These are phyloP conservation scores for Ceratocystis eucalypticola DNA, from an alignment of 2,329 filamentous ascomycete genomes.

Conservation along the genomic window DNA sequence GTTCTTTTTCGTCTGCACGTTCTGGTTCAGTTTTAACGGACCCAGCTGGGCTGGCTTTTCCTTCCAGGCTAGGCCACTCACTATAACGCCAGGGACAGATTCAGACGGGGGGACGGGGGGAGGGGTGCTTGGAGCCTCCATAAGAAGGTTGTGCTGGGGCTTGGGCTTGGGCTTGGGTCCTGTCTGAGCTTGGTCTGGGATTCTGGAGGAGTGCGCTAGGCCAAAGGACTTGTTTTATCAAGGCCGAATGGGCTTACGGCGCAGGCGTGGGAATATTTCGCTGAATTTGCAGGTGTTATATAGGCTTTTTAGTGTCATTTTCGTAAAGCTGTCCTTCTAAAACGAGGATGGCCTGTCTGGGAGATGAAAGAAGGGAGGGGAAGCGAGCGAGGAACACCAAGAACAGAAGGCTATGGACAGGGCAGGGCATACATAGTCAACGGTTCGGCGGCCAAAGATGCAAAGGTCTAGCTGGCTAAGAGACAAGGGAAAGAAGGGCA, in stretches of 20 bases:
- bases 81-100: neutral
- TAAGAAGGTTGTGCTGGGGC: neutral
- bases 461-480: no score
- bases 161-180: conserved; percentile 10
- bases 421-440: neutral
- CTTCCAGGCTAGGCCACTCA: neutral
- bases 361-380: neutral
- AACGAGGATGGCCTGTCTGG: neutral
- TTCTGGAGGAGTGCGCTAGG: conserved; percentile 14
- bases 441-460: no score
- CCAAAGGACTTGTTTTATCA: conserved; percentile 15
- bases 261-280: conserved; percentile 11
- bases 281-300: conserved; percentile 5
- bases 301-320: conserved; percentile 7
- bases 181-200: conserved; percentile 16
- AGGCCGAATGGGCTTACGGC: conserved; percentile 12
- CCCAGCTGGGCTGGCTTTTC: neutral
- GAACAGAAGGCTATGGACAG: neutral
- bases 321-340: neutral
- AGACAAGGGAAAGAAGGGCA: no score
- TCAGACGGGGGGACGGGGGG: neutral
- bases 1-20: neutral
- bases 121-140: conserved; percentile 3
- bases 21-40: neutral
- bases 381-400: neutral